Conservation (phyloP, 306 rosid species). For the Lagenaria siceraria region DNA sequence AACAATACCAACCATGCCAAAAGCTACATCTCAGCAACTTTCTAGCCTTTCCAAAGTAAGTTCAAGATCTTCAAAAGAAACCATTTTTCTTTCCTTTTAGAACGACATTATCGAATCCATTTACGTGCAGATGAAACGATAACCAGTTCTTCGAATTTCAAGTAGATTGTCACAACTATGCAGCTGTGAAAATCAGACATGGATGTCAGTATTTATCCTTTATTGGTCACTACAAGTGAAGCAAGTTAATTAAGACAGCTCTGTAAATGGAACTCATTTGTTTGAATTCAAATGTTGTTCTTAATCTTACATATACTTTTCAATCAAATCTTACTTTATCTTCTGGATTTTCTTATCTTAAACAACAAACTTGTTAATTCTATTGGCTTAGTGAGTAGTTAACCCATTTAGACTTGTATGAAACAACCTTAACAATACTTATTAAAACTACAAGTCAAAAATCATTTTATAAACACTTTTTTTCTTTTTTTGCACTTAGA, state of each 20-base stretch:
- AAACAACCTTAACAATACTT: not conserved
- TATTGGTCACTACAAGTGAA: not conserved
- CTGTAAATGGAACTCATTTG: not conserved
- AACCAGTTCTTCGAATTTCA: not conserved
- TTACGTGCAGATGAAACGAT: not conserved
- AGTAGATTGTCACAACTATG: not conserved
- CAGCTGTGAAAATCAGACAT: not conserved
- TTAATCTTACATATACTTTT: not conserved
- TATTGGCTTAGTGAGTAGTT: too few species aligned
- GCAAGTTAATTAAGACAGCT: not conserved
- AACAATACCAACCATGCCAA: conserved; percentile 38
- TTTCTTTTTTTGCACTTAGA: not conserved
- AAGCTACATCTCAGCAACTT: conserved; percentile 31
- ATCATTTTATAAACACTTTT: too few species aligned
- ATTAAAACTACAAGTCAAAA: too few species aligned
- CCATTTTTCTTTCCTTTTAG: not conserved
- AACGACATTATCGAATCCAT: conserved; percentile 4
- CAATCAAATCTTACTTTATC: not conserved
- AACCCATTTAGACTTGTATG: too few species aligned
- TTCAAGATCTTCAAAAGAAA: not conserved
- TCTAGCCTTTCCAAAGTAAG: conserved; percentile 62
- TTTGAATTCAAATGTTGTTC: not conserved
- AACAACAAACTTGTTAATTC: too few species aligned
- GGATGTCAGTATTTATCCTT: not conserved
- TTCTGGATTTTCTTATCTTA: not conserved